phyloP scores from a whole-genome alignment of 129 eudicot species.

The Cynara cardunculus region DNA sequence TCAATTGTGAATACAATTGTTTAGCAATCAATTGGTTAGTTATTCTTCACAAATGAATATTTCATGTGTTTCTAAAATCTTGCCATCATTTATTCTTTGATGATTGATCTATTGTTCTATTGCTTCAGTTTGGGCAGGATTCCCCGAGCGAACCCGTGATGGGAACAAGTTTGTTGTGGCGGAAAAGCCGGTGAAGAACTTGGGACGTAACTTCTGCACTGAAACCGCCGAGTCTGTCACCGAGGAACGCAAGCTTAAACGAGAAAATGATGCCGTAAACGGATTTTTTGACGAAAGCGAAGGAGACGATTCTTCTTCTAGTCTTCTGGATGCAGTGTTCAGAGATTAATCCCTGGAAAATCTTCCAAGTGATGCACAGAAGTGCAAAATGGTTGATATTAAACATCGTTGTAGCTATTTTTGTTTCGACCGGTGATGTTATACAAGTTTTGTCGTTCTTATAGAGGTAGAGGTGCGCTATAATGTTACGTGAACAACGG shows the following conservation, averaged over 20 bases:
- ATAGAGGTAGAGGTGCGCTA: too few relatives aligned
- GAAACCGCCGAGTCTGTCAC: conserved; percentile 67
- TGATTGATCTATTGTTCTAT: background rate
- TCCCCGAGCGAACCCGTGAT: conserved; percentile 84
- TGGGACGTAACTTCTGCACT: conserved; percentile 49
- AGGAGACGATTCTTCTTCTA: conserved; percentile 55
- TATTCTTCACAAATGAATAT: background rate
- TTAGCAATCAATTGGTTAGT: too few relatives aligned
- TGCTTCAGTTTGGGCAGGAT: conserved; percentile 91
- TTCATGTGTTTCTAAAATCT: background rate
- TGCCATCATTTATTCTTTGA: background rate
- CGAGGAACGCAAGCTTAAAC: conserved; percentile 71
- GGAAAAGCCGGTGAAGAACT: conserved; percentile 59
- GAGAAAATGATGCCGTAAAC: conserved; percentile 48
- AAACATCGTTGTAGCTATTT: background rate
- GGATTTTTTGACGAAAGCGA: conserved; percentile 59
- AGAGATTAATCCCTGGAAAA: conserved; percentile 27
- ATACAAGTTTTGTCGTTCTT: too few relatives aligned
- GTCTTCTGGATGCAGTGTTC: conserved; percentile 69
- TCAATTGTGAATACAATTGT: background rate
- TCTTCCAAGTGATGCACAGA: too few relatives aligned
- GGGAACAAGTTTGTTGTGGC: conserved; percentile 92
- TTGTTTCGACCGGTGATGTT: too few relatives aligned
- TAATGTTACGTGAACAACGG: too few relatives aligned
- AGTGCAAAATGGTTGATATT: too few relatives aligned